Conservation (phyloP, 2,329 filamentous ascomycete genomes). For the Endothia cerciana region DNA sequence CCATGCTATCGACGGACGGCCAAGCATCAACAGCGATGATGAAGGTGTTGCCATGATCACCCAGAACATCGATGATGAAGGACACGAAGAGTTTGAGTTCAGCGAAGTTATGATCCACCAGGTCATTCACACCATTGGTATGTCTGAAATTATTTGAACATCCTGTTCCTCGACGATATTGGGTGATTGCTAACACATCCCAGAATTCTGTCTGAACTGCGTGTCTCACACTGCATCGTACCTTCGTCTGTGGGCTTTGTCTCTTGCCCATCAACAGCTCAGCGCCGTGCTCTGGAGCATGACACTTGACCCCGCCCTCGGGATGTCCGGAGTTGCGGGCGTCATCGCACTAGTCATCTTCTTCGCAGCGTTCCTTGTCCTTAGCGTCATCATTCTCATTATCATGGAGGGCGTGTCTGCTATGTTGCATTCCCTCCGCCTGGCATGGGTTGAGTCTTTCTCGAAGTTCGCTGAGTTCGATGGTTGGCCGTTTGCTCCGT, state of each 20-base stretch:
- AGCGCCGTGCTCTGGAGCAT: slow-evolving; percentile 95
- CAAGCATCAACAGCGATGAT: slow-evolving; percentile 65
- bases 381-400: slow-evolving; percentile 72
- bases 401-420: slow-evolving; percentile 96
- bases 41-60: slow-evolving; percentile 88
- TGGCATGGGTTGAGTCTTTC: slow-evolving; percentile 98
- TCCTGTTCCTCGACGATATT: not conserved
- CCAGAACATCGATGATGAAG: slow-evolving; percentile 77
- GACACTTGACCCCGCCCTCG: slow-evolving; percentile 82
- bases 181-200: slow-evolving; percentile 36
- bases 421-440: slow-evolving; percentile 88
- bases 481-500: slow-evolving; percentile 84
- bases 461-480: slow-evolving; percentile 96
- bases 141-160: slow-evolving; percentile 37
- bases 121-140: slow-evolving; percentile 97
- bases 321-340: slow-evolving; percentile 66
- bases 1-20: slow-evolving; percentile 63
- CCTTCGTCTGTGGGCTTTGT: slow-evolving; percentile 96
- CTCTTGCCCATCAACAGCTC: slow-evolving; percentile 95
- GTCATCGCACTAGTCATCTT: slow-evolving; percentile 80
- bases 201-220: slow-evolving; percentile 98
- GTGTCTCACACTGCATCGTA: slow-evolving; percentile 99
- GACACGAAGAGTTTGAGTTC: slow-evolving; percentile 97
- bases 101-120: slow-evolving; percentile 98
- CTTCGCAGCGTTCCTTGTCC: slow-evolving; percentile 89